Percentiles rank a stretch among this genome's conserved stretches.
phyloP scores from a whole-genome alignment of 1,139 yeast genomes.

The Candida mesenterica region DNA sequence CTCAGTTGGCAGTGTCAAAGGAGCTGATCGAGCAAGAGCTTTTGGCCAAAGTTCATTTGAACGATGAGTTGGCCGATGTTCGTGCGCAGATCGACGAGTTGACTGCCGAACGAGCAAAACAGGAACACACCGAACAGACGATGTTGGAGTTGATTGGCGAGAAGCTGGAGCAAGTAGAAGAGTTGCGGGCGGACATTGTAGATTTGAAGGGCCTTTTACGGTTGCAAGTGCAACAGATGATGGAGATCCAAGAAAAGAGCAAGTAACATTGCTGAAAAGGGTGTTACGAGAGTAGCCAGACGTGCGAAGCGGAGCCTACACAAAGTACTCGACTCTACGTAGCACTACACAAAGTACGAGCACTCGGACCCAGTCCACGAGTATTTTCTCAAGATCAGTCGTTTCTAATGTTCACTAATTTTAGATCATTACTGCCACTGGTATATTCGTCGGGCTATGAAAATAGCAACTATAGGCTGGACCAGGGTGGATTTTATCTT shows the following conservation, averaged over 20 bases:
- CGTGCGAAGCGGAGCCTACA: too few species aligned
- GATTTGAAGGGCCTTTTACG: slow-evolving; percentile 83
- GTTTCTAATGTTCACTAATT: too few species aligned
- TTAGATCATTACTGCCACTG: too few species aligned
- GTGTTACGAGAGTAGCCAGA: slow-evolving; percentile 86
- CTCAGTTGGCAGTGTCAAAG: slow-evolving; percentile 53
- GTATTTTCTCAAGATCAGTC: too few species aligned
- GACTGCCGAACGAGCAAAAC: slow-evolving; percentile 33
- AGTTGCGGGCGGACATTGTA: slow-evolving; percentile 79
- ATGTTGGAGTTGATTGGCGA: slow-evolving; percentile 82
- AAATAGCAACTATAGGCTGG: too few species aligned
- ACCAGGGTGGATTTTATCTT: too few species aligned
- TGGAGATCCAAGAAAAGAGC: slow-evolving; percentile 52
- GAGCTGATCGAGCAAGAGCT: slow-evolving; percentile 69
- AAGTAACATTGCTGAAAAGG: slow-evolving; percentile 66
- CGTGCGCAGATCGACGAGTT: slow-evolving; percentile 35
- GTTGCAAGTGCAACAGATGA: slow-evolving; percentile 83
- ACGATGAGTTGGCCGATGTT: slow-evolving; percentile 47
- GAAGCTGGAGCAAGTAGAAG: slow-evolving; percentile 82
- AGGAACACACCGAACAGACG: slow-evolving; percentile 50
- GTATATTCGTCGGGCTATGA: too few species aligned
- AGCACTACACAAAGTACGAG: too few species aligned
- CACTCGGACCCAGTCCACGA: too few species aligned
- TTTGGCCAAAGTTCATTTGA: slow-evolving; percentile 39
- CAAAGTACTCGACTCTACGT: too few species aligned